Conservation (phyloP, 352 stramenopile genomes). For the Phytophthora quininea region DNA sequence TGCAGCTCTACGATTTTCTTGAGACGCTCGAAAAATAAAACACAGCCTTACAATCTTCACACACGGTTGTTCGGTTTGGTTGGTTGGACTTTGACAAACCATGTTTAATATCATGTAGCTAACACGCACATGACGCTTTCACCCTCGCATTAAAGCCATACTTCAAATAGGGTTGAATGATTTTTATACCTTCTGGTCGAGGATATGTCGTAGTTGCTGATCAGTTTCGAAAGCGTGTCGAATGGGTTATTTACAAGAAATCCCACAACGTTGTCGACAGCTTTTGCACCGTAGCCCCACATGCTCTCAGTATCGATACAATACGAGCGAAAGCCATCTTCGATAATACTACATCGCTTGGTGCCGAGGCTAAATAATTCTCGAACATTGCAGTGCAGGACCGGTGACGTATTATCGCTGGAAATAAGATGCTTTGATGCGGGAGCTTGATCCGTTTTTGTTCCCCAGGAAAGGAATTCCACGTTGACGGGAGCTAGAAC, state of each 20-base stretch:
- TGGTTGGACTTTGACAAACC: not conserved
- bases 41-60: not conserved
- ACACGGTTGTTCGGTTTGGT: not conserved
- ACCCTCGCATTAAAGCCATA: not conserved
- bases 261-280: not conserved
- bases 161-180: not conserved
- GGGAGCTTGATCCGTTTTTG: not conserved
- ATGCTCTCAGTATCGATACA: not conserved
- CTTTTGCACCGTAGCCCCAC: not conserved
- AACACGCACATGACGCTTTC: not conserved
- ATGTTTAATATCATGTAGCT: not conserved
- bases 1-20: not conserved
- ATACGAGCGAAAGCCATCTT: not conserved
- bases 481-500: not conserved
- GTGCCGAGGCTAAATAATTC: no score
- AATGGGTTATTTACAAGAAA: not conserved
- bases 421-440: not conserved
- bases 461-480: not conserved
- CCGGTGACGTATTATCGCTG: not conserved
- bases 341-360: not conserved
- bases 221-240: not conserved
- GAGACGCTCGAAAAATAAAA: not conserved
- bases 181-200: not conserved
- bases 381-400: no score
- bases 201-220: not conserved